Evolutionary conservation across 495 filamentous ascomycete species (phyloP).

Genomic region (Astrocystis sublimbata): DNA sequence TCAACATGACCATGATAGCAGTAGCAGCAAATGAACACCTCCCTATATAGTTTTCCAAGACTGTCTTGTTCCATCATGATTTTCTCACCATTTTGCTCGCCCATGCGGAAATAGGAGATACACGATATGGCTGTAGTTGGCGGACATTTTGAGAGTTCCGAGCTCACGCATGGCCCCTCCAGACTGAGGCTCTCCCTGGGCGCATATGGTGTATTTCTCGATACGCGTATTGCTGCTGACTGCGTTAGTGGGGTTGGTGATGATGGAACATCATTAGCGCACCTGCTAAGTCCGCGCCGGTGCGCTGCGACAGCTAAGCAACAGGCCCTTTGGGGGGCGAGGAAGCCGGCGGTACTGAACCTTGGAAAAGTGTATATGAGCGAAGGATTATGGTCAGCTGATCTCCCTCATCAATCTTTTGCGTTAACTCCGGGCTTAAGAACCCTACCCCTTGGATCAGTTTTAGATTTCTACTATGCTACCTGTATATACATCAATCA

Average conservation of each 20-base stretch:
- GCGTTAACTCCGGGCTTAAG: no score
- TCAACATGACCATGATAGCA: neutral
- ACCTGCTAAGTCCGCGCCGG: slow-evolving; percentile 1
- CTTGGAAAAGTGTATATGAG: no score
- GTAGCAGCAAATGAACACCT: neutral
- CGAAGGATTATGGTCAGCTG: no score
- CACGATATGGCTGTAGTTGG: neutral
- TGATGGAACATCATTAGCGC: no score
- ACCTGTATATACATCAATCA: no score
- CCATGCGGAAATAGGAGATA: neutral
- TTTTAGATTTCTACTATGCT: no score
- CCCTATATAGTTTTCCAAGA: neutral
- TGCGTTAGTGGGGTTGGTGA: neutral
- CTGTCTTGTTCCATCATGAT: neutral
- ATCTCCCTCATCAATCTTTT: no score
- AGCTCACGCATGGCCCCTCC: neutral
- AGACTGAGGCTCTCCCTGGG: neutral
- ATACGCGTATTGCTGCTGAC: neutral
- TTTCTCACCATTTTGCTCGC: neutral
- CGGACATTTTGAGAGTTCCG: slow-evolving; percentile 8
- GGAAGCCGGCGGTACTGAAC: no score
- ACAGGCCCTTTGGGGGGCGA: no score
- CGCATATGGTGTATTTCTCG: neutral
- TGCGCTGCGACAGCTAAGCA: no score
- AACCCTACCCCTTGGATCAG: no score